A percentile compares a stretch with the other conserved stretches of the same genome.
These are phyloP conservation scores for Aotearoamyces nothofagi DNA, from an alignment of 2,329 filamentous ascomycete species.

Conservation along the genomic window DNA sequence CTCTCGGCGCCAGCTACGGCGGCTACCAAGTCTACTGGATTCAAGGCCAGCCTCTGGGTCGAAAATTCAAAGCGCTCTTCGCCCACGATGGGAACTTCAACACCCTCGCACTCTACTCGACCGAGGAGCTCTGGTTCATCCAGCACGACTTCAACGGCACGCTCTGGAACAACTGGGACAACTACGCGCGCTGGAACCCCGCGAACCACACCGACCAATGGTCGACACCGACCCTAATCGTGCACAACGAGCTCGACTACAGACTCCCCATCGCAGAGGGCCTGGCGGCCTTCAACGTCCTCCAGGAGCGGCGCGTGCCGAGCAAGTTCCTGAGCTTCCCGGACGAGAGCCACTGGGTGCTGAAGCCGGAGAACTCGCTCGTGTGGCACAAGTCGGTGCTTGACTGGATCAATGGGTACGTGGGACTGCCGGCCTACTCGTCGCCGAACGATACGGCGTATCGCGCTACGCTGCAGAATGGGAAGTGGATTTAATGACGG, in stretches of 20 bases:
- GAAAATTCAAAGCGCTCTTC: slow-evolving; percentile 76
- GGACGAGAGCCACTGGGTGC: slow-evolving; percentile 64
- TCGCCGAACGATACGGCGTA: too few species aligned
- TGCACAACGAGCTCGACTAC: slow-evolving; percentile 86
- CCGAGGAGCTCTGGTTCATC: slow-evolving; percentile 57
- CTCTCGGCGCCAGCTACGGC: slow-evolving; percentile 60
- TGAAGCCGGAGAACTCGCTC: slow-evolving; percentile 78
- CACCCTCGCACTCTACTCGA: slow-evolving; percentile 46
- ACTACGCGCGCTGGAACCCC: slow-evolving; percentile 58
- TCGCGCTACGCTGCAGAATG: too few species aligned
- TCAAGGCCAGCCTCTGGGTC: slow-evolving; percentile 69
- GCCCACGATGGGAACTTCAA: slow-evolving; percentile 81
- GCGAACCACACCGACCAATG: slow-evolving; percentile 32
- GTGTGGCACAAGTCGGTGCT: slow-evolving; percentile 79
- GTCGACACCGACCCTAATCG: slow-evolving; percentile 71
- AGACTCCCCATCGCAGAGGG: slow-evolving; percentile 74
- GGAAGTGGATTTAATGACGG: too few species aligned
- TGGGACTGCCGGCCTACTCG: too few species aligned
- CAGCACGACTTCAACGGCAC: slow-evolving; percentile 49
- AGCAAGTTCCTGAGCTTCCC: slow-evolving; percentile 51
- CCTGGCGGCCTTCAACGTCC: slow-evolving; percentile 45
- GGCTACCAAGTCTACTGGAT: slow-evolving; percentile 84
- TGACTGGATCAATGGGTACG: slow-evolving; percentile 44
- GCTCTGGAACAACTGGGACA: slow-evolving; percentile 36
- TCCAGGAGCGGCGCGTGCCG: slow-evolving; percentile 44